Evolutionary conservation across 73 alveolate genomes (phyloP), one percentile per base, ranked within the genome.

Genomic region (Effrenium voratum): DNA sequence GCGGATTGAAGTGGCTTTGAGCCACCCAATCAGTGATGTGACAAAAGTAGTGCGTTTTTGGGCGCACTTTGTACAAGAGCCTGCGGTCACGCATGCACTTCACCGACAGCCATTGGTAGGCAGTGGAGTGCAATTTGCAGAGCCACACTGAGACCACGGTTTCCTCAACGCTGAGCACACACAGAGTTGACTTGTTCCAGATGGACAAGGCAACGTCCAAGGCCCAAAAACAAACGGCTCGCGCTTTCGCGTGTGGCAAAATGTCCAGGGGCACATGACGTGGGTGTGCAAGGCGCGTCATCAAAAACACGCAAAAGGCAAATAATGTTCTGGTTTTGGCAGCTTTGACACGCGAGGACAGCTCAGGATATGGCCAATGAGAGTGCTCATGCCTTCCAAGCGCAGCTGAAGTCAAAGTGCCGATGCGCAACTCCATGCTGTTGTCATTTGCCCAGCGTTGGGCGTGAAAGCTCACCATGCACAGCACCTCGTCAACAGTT

Each of bases 131-230:
- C 34, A 77, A 41, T 26, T 60, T 40, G 63, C 57, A 43, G 43
- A 43, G 60, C 87, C 87, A 77, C 38, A 77, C 87, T n/a, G n/a
- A n/a, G n/a, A n/a, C n/a, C n/a, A n/a, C n/a, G 36, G 87, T 77
- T 40, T 77, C 43, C 26, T 77, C 40, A 41, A 77, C 87, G 16
- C 40, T 30, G 63, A 77, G 40, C 40, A 77, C 87, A 22, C 40
- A 36, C 5, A 43, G 41, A 38, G 19, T 28, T 16, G 40, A 43
- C 36, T 43, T 16, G 32, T 41, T 77, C 63, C 57, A 77, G 57
- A 38, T 19, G 47, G 63, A 43, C 87, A 77, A 22, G 59, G 87
- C 87, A 41, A 43, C 60, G 43, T 77, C 87, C 87, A 77, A 41
- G 24, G 87, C 38, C 87, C 87, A 77, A 77, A 57, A 77, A 28